Evolutionary conservation across 2,329 filamentous ascomycete species (phyloP).

Genomic region (Cytospora paraplurivora): DNA sequence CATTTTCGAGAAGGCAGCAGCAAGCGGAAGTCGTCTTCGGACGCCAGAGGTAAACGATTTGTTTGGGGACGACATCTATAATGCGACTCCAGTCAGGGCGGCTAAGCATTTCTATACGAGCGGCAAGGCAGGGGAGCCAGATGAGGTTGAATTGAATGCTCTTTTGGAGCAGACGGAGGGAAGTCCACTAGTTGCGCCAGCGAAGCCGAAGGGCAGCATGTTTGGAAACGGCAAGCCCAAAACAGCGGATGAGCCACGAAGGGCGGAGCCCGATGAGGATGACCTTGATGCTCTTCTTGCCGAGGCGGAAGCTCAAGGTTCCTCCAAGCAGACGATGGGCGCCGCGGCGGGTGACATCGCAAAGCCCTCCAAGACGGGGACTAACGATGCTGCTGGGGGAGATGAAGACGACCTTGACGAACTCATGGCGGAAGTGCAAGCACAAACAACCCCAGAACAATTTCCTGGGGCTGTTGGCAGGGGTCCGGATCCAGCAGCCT

Average conservation of each 20-base stretch:
- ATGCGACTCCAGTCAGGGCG: slow-evolving; percentile 48
- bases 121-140: slow-evolving; percentile 37
- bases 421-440: slow-evolving; percentile 52
- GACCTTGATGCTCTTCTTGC: slow-evolving; percentile 43
- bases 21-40: slow-evolving; percentile 35
- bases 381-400: slow-evolving; percentile 3
- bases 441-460: slow-evolving; percentile 14
- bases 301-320: slow-evolving; percentile 33
- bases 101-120: slow-evolving; percentile 15
- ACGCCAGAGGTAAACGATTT: slow-evolving; percentile 42
- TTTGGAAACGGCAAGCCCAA: slow-evolving; percentile 23
- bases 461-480: neutral
- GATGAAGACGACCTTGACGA: slow-evolving; percentile 53
- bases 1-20: slow-evolving; percentile 40
- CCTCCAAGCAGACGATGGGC: neutral
- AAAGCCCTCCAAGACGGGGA: neutral
- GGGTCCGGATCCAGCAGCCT: slow-evolving; percentile 13
- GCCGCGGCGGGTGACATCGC: too few species aligned
- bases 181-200: slow-evolving; percentile 28
- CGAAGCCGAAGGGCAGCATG: slow-evolving; percentile 26
- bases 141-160: slow-evolving; percentile 53
- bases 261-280: slow-evolving; percentile 35
- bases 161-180: slow-evolving; percentile 54
- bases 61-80: slow-evolving; percentile 56
- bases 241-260: slow-evolving; percentile 7